Base-by-base conservation (phyloP, 805 yeast species). In the Starmera dryadoides region DNA sequence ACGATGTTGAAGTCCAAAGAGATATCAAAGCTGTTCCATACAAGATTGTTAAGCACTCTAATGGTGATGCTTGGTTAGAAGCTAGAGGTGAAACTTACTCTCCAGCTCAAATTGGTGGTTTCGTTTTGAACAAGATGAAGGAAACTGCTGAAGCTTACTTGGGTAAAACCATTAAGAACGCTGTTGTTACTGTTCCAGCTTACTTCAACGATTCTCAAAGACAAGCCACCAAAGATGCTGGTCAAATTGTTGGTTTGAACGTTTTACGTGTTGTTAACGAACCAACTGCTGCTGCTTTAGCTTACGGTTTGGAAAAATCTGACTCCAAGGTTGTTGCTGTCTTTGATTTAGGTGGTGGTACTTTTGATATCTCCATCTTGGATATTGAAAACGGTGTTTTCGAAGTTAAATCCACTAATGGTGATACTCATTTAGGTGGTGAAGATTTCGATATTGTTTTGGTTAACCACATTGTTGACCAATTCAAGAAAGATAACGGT, bases 231-330 rank as follows among this genome's bases (percentile, higher is more conserved):
- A 81, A 83, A 55, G 73, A 73, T 54, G 86, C 91, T 1, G 94
- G 91, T 26, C 68, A 71, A 51, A 63, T 81, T 48, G 84, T 83
- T n/a, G 91, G 91, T 20, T 60, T 84, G 48, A 79, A 83, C 42
- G 84, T 84, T 22, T 60, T 83, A 50, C 68, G 94, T 58, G 88
- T 84, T 34, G 73, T 84, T 25, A 84, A 84, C 59, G 93, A 84
- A 60, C 93, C 93, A 31, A 84, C 93, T 19, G 91, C 91, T 10
- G 91, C 93, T 22, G 91, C 91, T 14, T 69, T 84, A 50, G 88
- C 91, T 31, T 84, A 83, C 56, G 93, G 93, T 34, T 64, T 82
- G 22, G 84, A 80, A 48, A 69, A 72, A 50, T 66, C 69, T 39
- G 62, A 60, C 33, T 54, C 49, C n/a, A 51, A 51, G 15, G 49